Evolutionary conservation across 352 stramenopile genomes (phyloP).

Genomic region (Globisporangium recalcitrans): DNA sequence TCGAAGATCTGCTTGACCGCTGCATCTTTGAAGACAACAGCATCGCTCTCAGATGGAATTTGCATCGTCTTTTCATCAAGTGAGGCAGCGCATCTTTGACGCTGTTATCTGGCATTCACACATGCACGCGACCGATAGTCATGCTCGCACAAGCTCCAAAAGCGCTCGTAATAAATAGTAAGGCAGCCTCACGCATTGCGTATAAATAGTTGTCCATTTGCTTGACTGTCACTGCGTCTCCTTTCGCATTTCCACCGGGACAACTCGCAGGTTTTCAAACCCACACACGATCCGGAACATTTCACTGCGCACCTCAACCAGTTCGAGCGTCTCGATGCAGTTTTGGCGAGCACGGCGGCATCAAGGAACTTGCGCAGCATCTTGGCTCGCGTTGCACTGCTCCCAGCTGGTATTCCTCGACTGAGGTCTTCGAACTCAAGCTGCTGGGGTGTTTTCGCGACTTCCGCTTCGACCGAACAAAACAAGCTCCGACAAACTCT

Average conservation of each 20-base stretch:
- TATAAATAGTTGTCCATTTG: not conserved
- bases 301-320: conserved; percentile 35
- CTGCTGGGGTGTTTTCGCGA: conserved; percentile 46
- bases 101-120: not conserved
- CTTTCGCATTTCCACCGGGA: not conserved
- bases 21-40: conserved; percentile 19
- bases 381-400: conserved; percentile 23
- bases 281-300: conserved; percentile 36
- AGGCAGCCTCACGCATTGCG: not conserved
- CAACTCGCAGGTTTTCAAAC: conserved; percentile 41
- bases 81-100: conserved; percentile 1
- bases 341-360: conserved; percentile 21
- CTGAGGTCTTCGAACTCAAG: conserved; percentile 55
- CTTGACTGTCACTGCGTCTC: not conserved
- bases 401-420: conserved; percentile 31
- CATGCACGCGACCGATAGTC: not conserved
- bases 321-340: conserved; percentile 32
- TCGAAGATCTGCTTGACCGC: conserved; percentile 22
- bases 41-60: not conserved
- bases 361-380: conserved; percentile 22
- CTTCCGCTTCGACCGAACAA: conserved; percentile 52
- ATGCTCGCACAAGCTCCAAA: too few relatives aligned
- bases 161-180: too few relatives aligned
- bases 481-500: conserved; percentile 41
- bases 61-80: not conserved